Conservation (phyloP, 225 moss, liverwort and hornwort genomes). For the Pleurozium schreberi region DNA sequence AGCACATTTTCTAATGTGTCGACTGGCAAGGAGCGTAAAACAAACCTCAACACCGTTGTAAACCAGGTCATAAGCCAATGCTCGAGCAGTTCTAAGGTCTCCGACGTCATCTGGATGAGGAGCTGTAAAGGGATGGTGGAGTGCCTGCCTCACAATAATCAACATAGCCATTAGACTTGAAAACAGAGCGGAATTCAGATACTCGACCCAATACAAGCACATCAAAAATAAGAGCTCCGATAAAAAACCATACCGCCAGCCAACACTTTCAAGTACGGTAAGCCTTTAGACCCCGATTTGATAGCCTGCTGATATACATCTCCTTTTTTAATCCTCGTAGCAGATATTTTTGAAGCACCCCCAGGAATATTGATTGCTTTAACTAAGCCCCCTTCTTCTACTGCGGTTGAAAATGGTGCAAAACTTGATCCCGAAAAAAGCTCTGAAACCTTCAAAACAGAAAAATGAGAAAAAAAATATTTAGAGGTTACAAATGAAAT, state of each 20-base stretch:
- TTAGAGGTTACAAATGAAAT: background rate
- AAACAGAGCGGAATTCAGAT: background rate
- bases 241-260: constrained; percentile 30
- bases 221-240: background rate
- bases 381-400: constrained; percentile 58
- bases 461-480: background rate
- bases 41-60: constrained; percentile 95
- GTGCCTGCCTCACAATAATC: constrained; percentile 41
- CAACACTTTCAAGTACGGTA: constrained; percentile 81
- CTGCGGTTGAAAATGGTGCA: constrained; percentile 68
- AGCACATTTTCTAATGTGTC: background rate
- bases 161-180: background rate
- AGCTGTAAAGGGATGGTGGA: constrained; percentile 98
- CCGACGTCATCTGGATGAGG: constrained; percentile 90
- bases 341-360: constrained; percentile 65
- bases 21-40: background rate
- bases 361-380: constrained; percentile 75
- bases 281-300: constrained; percentile 71
- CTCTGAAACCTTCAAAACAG: constrained; percentile 53
- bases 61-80: constrained; percentile 95
- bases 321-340: constrained; percentile 88
- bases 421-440: constrained; percentile 56
- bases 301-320: constrained; percentile 75
- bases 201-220: background rate
- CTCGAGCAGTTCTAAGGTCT: constrained; percentile 81